phyloP scores from a whole-genome alignment of 345 rosid species.

The Hibiscus syriacus region DNA sequence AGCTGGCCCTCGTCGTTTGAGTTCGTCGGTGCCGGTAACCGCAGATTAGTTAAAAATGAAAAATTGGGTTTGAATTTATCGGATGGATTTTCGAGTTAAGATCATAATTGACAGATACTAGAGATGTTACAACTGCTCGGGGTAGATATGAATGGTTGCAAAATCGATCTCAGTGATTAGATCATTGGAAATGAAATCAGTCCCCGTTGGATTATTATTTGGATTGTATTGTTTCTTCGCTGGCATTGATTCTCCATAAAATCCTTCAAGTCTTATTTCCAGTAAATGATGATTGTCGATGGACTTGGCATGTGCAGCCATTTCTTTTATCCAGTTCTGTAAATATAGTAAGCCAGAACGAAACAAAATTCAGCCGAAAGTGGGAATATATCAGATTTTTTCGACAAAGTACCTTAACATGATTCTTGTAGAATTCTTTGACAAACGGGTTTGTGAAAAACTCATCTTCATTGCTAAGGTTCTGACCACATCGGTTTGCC shows the following conservation, averaged over 20 bases:
- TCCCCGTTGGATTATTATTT: conserved; percentile 21
- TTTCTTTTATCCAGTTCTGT: conserved; percentile 59
- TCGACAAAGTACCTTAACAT: conserved; percentile 42
- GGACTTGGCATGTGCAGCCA: conserved; percentile 60
- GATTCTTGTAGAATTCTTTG: conserved; percentile 56
- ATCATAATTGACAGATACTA: neutral
- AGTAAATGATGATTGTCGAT: conserved; percentile 52
- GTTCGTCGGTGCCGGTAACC: conserved; percentile 30
- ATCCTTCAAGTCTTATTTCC: conserved; percentile 81
- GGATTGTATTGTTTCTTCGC: conserved; percentile 47
- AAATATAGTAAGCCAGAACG: neutral
- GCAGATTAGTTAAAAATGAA: conserved; percentile 3
- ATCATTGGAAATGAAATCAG: conserved; percentile 65
- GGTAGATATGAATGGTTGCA: conserved; percentile 64
- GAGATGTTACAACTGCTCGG: conserved; percentile 55
- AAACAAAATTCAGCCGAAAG: neutral
- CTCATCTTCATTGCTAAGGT: conserved; percentile 38
- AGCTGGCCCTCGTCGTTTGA: conserved; percentile 30
- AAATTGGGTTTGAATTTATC: too few relatives aligned
- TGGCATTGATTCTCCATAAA: conserved; percentile 51
- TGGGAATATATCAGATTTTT: neutral
- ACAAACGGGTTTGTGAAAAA: conserved; percentile 51
- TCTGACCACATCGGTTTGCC: conserved; percentile 41
- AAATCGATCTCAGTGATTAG: conserved; percentile 53
- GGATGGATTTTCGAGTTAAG: too few relatives aligned